These are phyloP conservation scores for Trichoderma reesei DNA, from an alignment of 495 filamentous ascomycete species.

Conservation along the genomic window DNA sequence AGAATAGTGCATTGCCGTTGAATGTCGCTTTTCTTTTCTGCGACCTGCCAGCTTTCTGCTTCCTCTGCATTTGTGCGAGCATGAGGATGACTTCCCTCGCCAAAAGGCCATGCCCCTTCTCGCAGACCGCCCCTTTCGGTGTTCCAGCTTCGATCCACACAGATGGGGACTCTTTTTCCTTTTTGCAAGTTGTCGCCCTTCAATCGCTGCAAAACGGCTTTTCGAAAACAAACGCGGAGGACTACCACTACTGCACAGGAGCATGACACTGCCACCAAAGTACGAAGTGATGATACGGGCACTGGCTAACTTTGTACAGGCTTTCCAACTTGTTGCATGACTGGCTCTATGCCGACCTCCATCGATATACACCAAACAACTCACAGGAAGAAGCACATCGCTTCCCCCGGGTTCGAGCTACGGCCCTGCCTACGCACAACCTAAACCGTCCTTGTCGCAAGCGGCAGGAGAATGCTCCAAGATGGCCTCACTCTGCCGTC, in stretches of 20 bases:
- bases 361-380: neutral
- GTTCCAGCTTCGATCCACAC: neutral
- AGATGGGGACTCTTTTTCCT: neutral
- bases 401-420: neutral
- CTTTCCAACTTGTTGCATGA: too few relatives aligned
- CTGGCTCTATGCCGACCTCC: too few relatives aligned
- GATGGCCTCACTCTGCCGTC: neutral
- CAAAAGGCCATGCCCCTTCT: neutral
- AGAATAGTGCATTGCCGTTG: neutral
- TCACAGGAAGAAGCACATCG: neutral
- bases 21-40: neutral
- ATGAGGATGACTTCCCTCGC: neutral
- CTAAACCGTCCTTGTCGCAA: neutral
- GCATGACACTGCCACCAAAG: too few relatives aligned
- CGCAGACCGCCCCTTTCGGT: neutral
- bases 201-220: too few relatives aligned
- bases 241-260: too few relatives aligned
- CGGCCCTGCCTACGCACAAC: neutral
- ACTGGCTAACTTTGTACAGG: neutral
- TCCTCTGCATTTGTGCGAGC: neutral
- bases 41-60: neutral
- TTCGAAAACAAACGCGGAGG: too few relatives aligned
- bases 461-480: too few relatives aligned
- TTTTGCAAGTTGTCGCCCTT: too few relatives aligned
- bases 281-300: too few relatives aligned